phyloP scores from a whole-genome alignment of 139 green algal species.

The Coelastrella sp. region DNA sequence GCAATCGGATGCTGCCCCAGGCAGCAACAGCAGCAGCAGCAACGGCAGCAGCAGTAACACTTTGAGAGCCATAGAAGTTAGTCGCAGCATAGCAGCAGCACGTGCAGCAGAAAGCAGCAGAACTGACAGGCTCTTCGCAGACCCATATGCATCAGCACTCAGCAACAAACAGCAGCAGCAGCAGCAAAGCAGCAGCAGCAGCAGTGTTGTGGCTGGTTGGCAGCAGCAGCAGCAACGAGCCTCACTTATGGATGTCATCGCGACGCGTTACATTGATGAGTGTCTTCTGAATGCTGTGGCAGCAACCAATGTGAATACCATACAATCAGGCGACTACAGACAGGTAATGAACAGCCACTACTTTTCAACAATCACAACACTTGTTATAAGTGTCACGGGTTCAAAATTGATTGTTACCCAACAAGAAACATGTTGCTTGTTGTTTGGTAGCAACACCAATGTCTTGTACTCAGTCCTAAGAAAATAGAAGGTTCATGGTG shows the following conservation, averaged over 20 bases:
- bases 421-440: too few species aligned
- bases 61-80: conserved; percentile 37
- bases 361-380: not conserved
- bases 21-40: conserved; percentile 8
- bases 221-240: conserved; percentile 17
- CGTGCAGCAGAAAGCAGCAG: conserved; percentile 23
- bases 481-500: too few species aligned
- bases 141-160: conserved; percentile 57
- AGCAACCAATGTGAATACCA: conserved; percentile 56
- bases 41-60: conserved; percentile 6
- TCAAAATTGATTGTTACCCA: too few species aligned
- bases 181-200: conserved; percentile 13
- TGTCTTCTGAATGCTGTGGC: conserved; percentile 54
- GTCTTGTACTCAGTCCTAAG: too few species aligned
- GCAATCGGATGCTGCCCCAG: not conserved
- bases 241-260: conserved; percentile 42
- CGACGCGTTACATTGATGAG: conserved; percentile 64
- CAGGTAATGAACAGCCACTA: too few species aligned
- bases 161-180: conserved; percentile 37
- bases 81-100: conserved; percentile 38
- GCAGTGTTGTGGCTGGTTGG: conserved; percentile 3
- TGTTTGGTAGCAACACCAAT: too few species aligned
- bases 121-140: conserved; percentile 47
- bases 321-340: conserved; percentile 70
- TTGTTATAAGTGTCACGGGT: not conserved